phyloP scores from a whole-genome alignment of 352 stramenopile species.

The Globisporangium viniferum region DNA sequence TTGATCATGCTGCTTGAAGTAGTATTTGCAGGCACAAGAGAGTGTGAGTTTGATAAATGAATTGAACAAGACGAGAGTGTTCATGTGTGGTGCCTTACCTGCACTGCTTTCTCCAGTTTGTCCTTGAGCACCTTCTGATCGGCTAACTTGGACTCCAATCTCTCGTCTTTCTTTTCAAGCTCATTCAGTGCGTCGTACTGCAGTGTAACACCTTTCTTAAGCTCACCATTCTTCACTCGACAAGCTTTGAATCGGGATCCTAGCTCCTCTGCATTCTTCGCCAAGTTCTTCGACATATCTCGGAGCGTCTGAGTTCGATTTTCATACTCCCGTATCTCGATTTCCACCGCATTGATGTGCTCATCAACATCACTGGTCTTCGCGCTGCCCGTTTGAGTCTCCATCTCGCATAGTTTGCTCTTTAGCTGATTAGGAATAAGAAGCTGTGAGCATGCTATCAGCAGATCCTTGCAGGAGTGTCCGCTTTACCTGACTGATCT shows the following conservation, averaged over 20 bases:
- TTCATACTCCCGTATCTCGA: slow-evolving; percentile 5
- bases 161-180: slow-evolving; percentile 4
- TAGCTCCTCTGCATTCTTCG: background rate
- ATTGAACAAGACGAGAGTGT: background rate
- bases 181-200: slow-evolving; percentile 4
- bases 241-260: background rate
- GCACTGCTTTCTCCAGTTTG: slow-evolving; percentile 10
- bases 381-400: background rate
- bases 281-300: background rate
- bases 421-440: background rate
- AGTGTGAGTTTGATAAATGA: background rate
- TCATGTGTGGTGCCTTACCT: background rate
- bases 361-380: background rate
- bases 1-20: background rate
- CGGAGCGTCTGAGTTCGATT: background rate
- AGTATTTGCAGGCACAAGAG: background rate
- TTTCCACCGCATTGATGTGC: background rate
- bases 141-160: slow-evolving; percentile 4
- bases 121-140: slow-evolving; percentile 2
- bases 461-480: background rate
- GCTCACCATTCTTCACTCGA: background rate
- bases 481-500: slow-evolving; percentile 9
- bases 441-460: background rate
- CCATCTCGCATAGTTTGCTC: slow-evolving; percentile 7
- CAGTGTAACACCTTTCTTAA: slow-evolving; percentile 6